Base-by-base conservation (phyloP, 2,329 filamentous ascomycete species). In the Coniochaeta sp. region DNA sequence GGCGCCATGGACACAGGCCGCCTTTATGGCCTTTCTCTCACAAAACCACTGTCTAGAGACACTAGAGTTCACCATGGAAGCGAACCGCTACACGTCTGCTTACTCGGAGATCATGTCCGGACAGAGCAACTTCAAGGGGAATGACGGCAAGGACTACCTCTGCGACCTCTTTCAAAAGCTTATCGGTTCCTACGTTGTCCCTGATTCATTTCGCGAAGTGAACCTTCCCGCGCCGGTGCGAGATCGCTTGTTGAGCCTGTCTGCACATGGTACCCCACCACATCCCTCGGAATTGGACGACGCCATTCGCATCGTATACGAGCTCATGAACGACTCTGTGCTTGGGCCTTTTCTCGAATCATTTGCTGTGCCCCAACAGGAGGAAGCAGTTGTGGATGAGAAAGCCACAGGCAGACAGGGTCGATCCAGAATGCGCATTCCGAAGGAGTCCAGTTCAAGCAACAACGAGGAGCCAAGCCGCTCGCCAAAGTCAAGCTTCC, bases 21-120 rank as follows among this genome's bases (percentile, higher is more conserved):
- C 92, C 28, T 97, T 97, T 69, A 97, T 94, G 83, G 91, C 91
- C 52, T 97, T 95, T 63, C 79, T 97, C 4, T 96, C 92, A 1
- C 91, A 95, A 64, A 97, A 97, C 63, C 92, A 97, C 70, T 99
- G 94, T 65, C 75, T 97, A 57, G 94, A 99, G 69, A 96, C 91
- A 1, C 76, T 99, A 33, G 94, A 97, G 65, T 99, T 99, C 68
- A 96, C 91, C 35, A 86, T 96, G 77, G 94, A 96, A 66, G 88
- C 92, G 20, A 87, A 91, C 53, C 82, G 90, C 55, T 99, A 97
- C 66, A 80, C 83, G 50, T 71, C 81, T 53, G 81, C 81, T 51
- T 73, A 80, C 59, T 63, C 67, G 22, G 71, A 79, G 53, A 65
- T 74, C 32, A 62, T 69, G 16, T 58, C 62, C 42, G 71, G 73